Evolutionary conservation across 139 green algal species (phyloP).

Genomic region (Spirogloea muscicola): DNA sequence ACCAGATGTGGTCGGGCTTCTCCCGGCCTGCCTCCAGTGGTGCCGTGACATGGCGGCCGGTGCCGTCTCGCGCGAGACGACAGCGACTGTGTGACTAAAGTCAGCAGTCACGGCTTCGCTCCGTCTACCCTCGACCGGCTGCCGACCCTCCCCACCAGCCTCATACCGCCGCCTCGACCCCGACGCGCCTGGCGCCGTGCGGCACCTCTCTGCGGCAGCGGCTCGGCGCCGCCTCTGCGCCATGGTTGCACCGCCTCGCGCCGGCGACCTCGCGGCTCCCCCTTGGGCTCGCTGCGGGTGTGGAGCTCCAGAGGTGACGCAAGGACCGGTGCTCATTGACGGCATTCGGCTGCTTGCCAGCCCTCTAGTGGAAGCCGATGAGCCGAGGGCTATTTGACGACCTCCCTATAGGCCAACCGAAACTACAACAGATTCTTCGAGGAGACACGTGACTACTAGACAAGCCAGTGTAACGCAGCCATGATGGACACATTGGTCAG

Average conservation of each 20-base stretch:
- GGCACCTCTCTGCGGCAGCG: not conserved
- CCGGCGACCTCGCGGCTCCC: not conserved
- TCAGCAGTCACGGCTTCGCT: too few species aligned
- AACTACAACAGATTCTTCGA: not conserved
- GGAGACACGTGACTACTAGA: too few species aligned
- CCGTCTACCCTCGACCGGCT: too few species aligned
- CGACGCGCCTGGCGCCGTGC: not conserved
- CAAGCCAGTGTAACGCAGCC: not conserved
- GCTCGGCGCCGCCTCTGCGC: not conserved
- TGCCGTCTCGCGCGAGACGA: too few species aligned
- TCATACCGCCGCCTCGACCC: too few species aligned
- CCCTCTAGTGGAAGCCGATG: not conserved
- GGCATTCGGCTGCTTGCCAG: not conserved
- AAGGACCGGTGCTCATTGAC: not conserved
- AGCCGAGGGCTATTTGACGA: not conserved
- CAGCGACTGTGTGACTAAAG: too few species aligned
- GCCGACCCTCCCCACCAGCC: too few species aligned
- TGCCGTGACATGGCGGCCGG: too few species aligned
- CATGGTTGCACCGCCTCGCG: not conserved
- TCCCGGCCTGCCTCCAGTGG: too few species aligned
- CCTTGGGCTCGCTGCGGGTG: not conserved
- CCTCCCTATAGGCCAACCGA: not conserved
- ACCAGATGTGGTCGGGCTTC: too few species aligned
- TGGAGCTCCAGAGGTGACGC: not conserved
- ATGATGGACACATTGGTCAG: constrained; percentile 47